Evolutionary conservation across 768 basidiomycete genomes (phyloP).

Genomic region (Solioccasus polychromus): DNA sequence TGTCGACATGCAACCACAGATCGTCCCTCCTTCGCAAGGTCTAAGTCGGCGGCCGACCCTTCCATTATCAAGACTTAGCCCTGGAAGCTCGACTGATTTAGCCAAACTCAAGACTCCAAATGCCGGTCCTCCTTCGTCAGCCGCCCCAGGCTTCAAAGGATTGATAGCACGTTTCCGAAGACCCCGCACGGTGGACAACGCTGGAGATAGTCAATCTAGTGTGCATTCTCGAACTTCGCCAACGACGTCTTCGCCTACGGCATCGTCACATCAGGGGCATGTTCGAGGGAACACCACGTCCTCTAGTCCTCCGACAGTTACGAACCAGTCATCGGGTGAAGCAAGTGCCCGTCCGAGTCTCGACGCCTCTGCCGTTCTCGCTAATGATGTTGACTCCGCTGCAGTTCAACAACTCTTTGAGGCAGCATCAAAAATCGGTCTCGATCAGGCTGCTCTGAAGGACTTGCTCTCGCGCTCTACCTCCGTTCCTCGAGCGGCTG

Average conservation of each 20-base stretch:
- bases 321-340: conserved; percentile 11
- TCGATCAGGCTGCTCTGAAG: conserved; percentile 69
- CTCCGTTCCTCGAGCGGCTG: conserved; percentile 56
- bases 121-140: conserved; percentile 65
- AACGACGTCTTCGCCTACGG: conserved; percentile 35
- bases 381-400: conserved; percentile 39
- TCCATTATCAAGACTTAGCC: conserved; percentile 41
- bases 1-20: conserved; percentile 41
- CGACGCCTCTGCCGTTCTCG: conserved; percentile 23
- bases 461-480: conserved; percentile 71
- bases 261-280: conserved; percentile 32
- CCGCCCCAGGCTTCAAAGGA: conserved; percentile 71
- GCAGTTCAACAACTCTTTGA: conserved; percentile 73
- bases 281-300: conserved; percentile 31
- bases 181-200: conserved; percentile 28
- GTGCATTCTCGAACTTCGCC: conserved; percentile 30
- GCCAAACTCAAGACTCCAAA: conserved; percentile 53
- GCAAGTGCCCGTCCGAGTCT: conserved; percentile 19
- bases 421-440: conserved; percentile 71
- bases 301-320: conserved; percentile 15
- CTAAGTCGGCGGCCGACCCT: conserved; percentile 45
- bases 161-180: conserved; percentile 77
- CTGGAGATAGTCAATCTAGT: conserved; percentile 30
- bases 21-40: conserved; percentile 31
- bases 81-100: conserved; percentile 44